phyloP scores from a whole-genome alignment of 441 rosid genomes.

The Syzygium syzygioides region DNA sequence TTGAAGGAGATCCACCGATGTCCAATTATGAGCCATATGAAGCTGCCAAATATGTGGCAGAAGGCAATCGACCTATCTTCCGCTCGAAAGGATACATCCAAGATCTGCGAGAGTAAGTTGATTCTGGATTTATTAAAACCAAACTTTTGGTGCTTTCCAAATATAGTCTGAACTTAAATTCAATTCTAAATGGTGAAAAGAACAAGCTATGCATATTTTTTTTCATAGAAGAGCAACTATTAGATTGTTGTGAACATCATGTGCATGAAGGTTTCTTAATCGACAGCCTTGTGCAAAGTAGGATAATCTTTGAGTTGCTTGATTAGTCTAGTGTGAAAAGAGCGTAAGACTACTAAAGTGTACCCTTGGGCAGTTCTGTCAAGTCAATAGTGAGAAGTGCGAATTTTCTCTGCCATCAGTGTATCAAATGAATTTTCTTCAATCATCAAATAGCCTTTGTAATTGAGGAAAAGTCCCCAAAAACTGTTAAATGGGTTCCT shows the following conservation, averaged over 20 bases:
- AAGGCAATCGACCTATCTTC: slow-evolving; percentile 81
- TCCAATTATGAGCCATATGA: slow-evolving; percentile 85
- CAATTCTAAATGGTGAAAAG: not conserved
- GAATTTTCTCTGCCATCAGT: not conserved
- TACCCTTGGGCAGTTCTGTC: not conserved
- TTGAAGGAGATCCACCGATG: slow-evolving; percentile 94
- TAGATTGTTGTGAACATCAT: not conserved
- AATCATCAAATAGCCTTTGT: not conserved
- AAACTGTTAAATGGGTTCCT: not conserved
- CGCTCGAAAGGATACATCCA: slow-evolving; percentile 66
- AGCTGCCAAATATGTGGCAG: slow-evolving; percentile 91
- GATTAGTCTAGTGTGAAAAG: not conserved
- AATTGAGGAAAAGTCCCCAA: not conserved
- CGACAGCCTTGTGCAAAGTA: not conserved
- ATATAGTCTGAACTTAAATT: not conserved
- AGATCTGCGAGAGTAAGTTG: slow-evolving; percentile 81
- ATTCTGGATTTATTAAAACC: not conserved
- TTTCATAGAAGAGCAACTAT: not conserved
- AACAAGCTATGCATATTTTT: not conserved
- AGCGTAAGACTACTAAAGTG: not conserved
- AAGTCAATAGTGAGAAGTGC: not conserved
- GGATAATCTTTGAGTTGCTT: not conserved
- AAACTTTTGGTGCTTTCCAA: not conserved
- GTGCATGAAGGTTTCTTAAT: not conserved
- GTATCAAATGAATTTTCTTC: not conserved